Conservation (phyloP, 2,329 filamentous ascomycete genomes). For the Aspergillus persii region DNA sequence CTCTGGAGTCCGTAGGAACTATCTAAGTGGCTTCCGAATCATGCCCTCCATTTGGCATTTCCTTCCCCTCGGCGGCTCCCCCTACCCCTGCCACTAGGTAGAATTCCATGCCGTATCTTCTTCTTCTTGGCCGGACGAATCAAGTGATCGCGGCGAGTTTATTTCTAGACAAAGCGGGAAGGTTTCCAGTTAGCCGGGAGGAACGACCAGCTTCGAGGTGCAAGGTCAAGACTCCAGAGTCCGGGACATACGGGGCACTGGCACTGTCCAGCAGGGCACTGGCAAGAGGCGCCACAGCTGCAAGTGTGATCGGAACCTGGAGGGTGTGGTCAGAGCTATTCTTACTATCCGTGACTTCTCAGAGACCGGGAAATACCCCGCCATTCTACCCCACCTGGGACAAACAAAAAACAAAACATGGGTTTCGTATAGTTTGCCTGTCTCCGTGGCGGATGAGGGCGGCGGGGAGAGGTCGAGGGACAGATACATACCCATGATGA, state of each 20-base stretch:
- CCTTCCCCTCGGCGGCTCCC: background rate
- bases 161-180: background rate
- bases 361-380: background rate
- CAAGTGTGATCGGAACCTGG: slow-evolving; percentile 37
- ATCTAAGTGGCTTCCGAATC: background rate
- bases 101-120: background rate
- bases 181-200: background rate
- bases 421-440: background rate
- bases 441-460: background rate
- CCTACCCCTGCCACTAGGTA: background rate
- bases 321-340: background rate
- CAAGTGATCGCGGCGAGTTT: background rate
- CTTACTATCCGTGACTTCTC: background rate
- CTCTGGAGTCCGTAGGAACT: background rate
- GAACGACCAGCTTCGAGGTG: background rate
- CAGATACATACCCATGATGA: slow-evolving; percentile 15
- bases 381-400: background rate
- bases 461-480: background rate
- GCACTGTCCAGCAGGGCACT: slow-evolving; percentile 42
- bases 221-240: background rate
- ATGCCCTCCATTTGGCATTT: background rate
- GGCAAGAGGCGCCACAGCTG: slow-evolving; percentile 42
- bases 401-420: background rate
- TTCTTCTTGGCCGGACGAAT: background rate
- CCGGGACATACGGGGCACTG: slow-evolving; percentile 37